phyloP scores from a whole-genome alignment of 306 rosid species.

The Cucumis sativus region Cucumber_9930_V3 NC_026656.2:21304501-21305000 shows the following conservation, averaged over 20 bases:
- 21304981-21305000: background rate
- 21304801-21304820: background rate
- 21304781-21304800: background rate
- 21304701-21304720: too few relatives aligned
- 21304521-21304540: background rate
- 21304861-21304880: background rate
- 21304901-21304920: background rate
- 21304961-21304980: background rate
- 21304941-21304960: background rate
- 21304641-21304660: background rate
- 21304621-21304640: background rate
- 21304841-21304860: background rate
- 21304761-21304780: background rate
- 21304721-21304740: too few relatives aligned
- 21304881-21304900: background rate
- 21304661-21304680: too few relatives aligned
- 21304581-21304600: background rate
- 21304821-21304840: background rate
- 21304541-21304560: background rate
- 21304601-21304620: background rate
- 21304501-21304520: background rate
- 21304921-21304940: background rate
- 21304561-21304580: background rate
- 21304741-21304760: background rate
- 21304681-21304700: too few relatives aligned